phyloP scores from a whole-genome alignment of 371 early-diverging fungal species.

The Rhizopus delemar region DNA sequence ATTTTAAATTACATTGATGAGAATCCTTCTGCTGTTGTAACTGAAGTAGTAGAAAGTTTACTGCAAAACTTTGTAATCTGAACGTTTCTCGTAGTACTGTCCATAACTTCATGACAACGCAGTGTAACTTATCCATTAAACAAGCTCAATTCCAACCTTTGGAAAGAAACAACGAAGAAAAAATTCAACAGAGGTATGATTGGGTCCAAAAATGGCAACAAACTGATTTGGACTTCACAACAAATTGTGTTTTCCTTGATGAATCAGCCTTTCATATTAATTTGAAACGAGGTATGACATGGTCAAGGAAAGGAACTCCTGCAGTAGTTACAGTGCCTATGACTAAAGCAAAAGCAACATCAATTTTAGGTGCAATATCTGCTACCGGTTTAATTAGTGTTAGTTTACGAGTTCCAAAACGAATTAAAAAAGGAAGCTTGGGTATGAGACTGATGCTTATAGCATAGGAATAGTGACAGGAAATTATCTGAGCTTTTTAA shows the following conservation, averaged over 20 bases:
- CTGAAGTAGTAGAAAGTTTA: slow-evolving; percentile 14
- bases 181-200: slow-evolving; percentile 14
- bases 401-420: slow-evolving; percentile 3
- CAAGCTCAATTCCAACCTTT: slow-evolving; percentile 19
- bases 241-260: slow-evolving; percentile 17
- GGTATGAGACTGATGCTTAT: slow-evolving; percentile 10
- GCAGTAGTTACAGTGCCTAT: slow-evolving; percentile 12
- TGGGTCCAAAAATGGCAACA: slow-evolving; percentile 19
- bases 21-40: slow-evolving; percentile 18
- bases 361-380: slow-evolving; percentile 20
- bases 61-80: slow-evolving; percentile 18
- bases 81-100: slow-evolving; percentile 16
- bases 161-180: slow-evolving; percentile 6
- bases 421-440: too few species aligned
- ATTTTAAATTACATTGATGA: slow-evolving; percentile 16
- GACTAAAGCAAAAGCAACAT: slow-evolving; percentile 20
- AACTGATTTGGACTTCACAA: slow-evolving; percentile 13
- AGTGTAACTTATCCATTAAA: slow-evolving; percentile 18
- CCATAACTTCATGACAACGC: slow-evolving; percentile 21
- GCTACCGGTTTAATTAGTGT: slow-evolving; percentile 17
- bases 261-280: slow-evolving; percentile 11
- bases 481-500: slow-evolving; percentile 19
- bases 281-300: neutral
- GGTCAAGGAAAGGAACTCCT: slow-evolving; percentile 12
- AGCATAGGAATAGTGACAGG: slow-evolving; percentile 16